Conservation (phyloP, 164 flowering plant genomes). For the Stephania yunnanensis region DNA sequence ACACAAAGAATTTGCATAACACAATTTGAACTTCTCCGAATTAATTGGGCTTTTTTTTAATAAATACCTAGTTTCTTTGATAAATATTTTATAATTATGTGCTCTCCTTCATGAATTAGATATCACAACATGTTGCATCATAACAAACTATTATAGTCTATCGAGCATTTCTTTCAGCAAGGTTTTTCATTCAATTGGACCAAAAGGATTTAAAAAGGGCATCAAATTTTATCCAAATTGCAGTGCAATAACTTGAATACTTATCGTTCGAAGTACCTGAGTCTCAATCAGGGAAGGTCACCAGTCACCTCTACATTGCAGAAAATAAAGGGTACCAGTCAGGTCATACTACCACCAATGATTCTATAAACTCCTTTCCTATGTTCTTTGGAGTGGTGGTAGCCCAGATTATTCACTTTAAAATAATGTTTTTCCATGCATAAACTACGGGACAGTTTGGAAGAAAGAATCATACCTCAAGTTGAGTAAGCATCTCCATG, state of each 20-base stretch:
- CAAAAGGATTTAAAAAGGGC: neutral
- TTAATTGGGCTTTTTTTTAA: too few species aligned
- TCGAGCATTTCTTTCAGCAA: too few species aligned
- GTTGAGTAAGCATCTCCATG: conserved; percentile 92
- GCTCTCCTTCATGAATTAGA: neutral
- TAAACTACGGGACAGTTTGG: neutral
- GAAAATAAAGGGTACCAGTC: neutral
- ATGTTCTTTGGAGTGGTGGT: neutral
- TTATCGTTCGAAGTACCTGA: neutral
- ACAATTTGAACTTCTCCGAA: too few species aligned
- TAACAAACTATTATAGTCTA: too few species aligned
- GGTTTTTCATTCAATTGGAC: neutral
- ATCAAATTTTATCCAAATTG: neutral
- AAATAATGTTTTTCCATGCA: neutral
- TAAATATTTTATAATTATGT: too few species aligned
- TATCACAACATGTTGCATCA: too few species aligned
- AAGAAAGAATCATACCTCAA: conserved; percentile 61
- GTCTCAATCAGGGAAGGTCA: neutral
- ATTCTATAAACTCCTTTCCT: neutral
- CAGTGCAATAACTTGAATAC: neutral
- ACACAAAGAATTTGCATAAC: too few species aligned
- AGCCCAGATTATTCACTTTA: neutral
- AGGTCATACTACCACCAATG: neutral
- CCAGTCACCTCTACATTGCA: neutral
- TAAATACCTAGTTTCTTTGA: too few species aligned